Percentiles rank a stretch among this genome's conserved stretches.
These are phyloP conservation scores for Colletotrichum sojae DNA, from an alignment of 2,329 filamentous ascomycete species.

Conservation along the genomic window DNA sequence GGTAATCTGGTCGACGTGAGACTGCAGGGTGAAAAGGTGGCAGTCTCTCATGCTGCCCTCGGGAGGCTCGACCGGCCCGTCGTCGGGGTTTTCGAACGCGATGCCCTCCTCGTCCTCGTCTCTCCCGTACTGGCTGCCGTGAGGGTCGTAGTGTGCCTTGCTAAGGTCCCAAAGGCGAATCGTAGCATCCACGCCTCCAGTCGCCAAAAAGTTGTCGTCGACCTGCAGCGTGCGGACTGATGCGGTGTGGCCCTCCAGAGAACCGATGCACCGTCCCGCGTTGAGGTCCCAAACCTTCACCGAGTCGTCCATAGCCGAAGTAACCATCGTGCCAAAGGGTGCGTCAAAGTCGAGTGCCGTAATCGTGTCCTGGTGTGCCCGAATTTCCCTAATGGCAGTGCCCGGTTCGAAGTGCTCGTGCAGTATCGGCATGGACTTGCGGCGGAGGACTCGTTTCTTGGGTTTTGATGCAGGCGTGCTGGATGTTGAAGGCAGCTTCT, in stretches of 20 bases:
- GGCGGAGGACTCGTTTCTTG: slow-evolving; percentile 71
- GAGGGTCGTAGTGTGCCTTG: slow-evolving; percentile 85
- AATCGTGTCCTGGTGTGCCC: slow-evolving; percentile 89
- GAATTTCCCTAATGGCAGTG: slow-evolving; percentile 87
- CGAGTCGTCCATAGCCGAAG: slow-evolving; percentile 91
- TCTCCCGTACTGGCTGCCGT: slow-evolving; percentile 72
- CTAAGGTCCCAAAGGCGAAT: slow-evolving; percentile 96
- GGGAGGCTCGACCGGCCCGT: slow-evolving; percentile 77
- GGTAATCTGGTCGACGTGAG: slow-evolving; percentile 95
- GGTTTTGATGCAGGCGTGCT: slow-evolving; percentile 66
- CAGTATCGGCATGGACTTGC: slow-evolving; percentile 92
- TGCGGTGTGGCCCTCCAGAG: slow-evolving; percentile 93
- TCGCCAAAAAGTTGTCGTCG: slow-evolving; percentile 94
- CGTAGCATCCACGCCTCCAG: slow-evolving; percentile 93
- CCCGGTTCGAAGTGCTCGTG: slow-evolving; percentile 96
- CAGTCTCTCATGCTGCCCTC: slow-evolving; percentile 90
- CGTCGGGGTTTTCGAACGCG: slow-evolving; percentile 80
- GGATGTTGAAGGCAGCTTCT: slow-evolving; percentile 79
- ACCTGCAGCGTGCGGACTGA: slow-evolving; percentile 94
- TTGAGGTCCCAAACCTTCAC: slow-evolving; percentile 98
- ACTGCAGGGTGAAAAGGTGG: slow-evolving; percentile 87
- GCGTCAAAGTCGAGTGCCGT: slow-evolving; percentile 96
- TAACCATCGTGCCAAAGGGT: slow-evolving; percentile 96
- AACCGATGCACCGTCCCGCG: slow-evolving; percentile 90
- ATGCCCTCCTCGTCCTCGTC: slow-evolving; percentile 75